phyloP scores from a whole-genome alignment of 495 filamentous ascomycete species.

The Beverwykella pulmonaria region DNA sequence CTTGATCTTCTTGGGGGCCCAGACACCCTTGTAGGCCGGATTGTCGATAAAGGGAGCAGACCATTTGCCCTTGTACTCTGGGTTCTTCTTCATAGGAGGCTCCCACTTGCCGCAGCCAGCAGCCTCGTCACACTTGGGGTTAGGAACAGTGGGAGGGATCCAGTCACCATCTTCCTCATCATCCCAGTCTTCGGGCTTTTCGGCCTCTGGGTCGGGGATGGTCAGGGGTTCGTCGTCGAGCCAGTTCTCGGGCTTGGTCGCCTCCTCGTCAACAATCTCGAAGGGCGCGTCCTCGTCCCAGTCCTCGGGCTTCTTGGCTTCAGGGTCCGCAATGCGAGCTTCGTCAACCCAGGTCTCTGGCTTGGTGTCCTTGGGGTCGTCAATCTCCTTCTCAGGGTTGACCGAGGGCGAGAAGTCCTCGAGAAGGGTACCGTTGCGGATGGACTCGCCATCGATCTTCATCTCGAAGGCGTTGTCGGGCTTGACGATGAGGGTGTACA shows the following conservation, averaged over 20 bases:
- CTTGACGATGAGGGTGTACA: slow-evolving; percentile 95
- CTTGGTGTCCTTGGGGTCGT: slow-evolving; percentile 94
- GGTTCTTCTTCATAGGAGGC: slow-evolving; percentile 92
- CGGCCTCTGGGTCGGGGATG: slow-evolving; percentile 91
- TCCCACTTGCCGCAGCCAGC: slow-evolving; percentile 96
- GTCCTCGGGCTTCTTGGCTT: slow-evolving; percentile 93
- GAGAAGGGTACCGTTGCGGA: slow-evolving; percentile 86
- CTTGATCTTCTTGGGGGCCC: slow-evolving; percentile 92
- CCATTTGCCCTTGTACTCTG: slow-evolving; percentile 99
- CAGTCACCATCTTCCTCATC: slow-evolving; percentile 99
- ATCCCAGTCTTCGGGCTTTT: slow-evolving; percentile 99
- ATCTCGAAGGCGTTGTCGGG: slow-evolving; percentile 95
- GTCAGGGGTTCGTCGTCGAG: slow-evolving; percentile 84
- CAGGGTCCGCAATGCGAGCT: slow-evolving; percentile 84
- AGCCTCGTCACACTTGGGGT: slow-evolving; percentile 92
- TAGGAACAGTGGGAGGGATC: slow-evolving; percentile 88
- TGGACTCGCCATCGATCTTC: slow-evolving; percentile 80
- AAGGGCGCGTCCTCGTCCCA: slow-evolving; percentile 99
- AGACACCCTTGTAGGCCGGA: slow-evolving; percentile 96
- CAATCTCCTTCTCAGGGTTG: slow-evolving; percentile 95
- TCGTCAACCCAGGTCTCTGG: slow-evolving; percentile 95
- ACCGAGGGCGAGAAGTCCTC: slow-evolving; percentile 92
- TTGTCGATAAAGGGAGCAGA: slow-evolving; percentile 92
- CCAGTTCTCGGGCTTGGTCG: slow-evolving; percentile 92
- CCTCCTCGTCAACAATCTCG: slow-evolving; percentile 92